Base-by-base conservation (phyloP, 2,329 filamentous ascomycete species). In the Colletotrichum scovillei region DNA sequence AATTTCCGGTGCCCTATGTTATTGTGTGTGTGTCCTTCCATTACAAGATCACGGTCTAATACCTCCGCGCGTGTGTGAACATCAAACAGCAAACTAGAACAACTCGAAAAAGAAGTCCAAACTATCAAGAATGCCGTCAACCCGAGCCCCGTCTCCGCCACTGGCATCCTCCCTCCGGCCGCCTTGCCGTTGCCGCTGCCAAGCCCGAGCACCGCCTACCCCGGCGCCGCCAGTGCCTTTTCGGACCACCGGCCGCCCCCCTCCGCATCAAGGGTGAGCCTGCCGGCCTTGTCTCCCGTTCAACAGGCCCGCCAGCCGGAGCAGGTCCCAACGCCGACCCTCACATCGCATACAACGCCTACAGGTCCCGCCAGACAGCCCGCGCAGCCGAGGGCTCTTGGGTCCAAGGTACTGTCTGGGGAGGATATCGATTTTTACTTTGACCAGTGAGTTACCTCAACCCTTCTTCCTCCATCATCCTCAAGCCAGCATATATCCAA, bases 371-470 rank as follows among this genome's bases (percentile, higher is more conserved):
- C 46, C 74, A 71, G 63, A 78, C 79, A 57, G 72, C 82, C 69
- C 75, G 78, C 77, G 69, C 81, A 85, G 63, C 79, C 87, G 1
- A 82, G 88, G 60, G 82, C 86, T 5, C 77, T 90, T 12, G 85
- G 84, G 2, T 86, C 84, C 4, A 83, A 84, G 9, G 82, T 87
- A 1, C 85, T 90, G 60, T 83, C 88, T 0, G 86, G 87, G 0
- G 85, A 87, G 55, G 88, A 90, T 56, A 86, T 90, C 66, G 86
- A 88, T 67, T 88, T 85, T 77, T 90, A 90, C 75, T 90, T 90
- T 78, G 83, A 87, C 71, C 88, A 86, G 85, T 88, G 75, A 69
- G 80, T 73, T 57, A n/a, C 16, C 22, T 1, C 19, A 1, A 42
- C 14, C 12, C 19, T 46, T 9, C 19, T 28, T 68, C 74, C 19